phyloP scores from a whole-genome alignment of 768 basidiomycete genomes.

The Lactarius trivialis region DNA sequence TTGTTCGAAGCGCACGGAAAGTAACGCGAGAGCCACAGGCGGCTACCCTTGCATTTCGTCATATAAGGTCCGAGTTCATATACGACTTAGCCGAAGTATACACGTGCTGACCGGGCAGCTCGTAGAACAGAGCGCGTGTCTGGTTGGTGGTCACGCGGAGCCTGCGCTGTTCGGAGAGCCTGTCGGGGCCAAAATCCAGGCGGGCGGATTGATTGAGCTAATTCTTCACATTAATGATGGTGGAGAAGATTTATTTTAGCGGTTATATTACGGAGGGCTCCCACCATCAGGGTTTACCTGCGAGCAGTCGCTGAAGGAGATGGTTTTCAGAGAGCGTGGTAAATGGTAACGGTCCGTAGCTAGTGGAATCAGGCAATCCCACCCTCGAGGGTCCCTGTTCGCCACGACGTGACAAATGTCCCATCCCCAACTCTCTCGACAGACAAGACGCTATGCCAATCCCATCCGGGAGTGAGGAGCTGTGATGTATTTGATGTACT shows the following conservation, averaged over 20 bases:
- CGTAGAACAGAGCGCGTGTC: background rate
- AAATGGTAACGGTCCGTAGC: too few species aligned
- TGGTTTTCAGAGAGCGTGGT: too few species aligned
- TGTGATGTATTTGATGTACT: background rate
- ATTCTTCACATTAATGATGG: background rate
- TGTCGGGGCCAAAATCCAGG: background rate
- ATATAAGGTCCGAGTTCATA: background rate
- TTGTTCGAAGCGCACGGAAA: background rate
- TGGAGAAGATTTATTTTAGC: background rate
- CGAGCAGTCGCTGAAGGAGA: background rate
- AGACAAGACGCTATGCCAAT: background rate
- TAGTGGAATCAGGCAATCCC: background rate
- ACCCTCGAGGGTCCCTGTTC: background rate
- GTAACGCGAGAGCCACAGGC: background rate
- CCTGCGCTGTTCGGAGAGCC: background rate
- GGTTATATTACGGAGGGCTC: background rate
- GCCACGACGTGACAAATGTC: background rate
- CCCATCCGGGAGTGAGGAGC: background rate
- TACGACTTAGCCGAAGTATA: background rate
- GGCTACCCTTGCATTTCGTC: background rate
- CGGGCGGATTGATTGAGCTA: background rate
- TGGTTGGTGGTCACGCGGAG: background rate
- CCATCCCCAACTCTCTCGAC: background rate
- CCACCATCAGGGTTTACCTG: constrained; percentile 5
- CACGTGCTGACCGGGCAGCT: background rate